Percentiles rank a stretch among this genome's conserved stretches.
Conservation (phyloP, 2,329 filamentous ascomycete genomes). For the Arthrobotrys musiformis region DNA sequence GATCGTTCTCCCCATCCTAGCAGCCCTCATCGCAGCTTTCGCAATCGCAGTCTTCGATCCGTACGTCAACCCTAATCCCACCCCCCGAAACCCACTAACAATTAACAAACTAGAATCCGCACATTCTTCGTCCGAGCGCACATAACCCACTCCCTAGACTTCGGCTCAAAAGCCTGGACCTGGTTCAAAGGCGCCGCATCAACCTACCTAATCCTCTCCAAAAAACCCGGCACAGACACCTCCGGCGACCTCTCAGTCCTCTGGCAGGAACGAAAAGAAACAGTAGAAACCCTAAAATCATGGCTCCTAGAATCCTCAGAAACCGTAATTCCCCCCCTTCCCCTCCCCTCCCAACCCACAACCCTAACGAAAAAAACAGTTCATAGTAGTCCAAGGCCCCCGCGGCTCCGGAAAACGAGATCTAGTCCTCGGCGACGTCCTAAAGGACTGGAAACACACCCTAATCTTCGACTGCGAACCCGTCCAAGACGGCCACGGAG, state of each 20-base stretch:
- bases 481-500: slow-evolving; percentile 88
- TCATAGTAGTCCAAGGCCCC: slow-evolving; percentile 82
- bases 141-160: slow-evolving; percentile 79
- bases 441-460: slow-evolving; percentile 79
- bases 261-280: slow-evolving; percentile 84
- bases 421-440: slow-evolving; percentile 83
- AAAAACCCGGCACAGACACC: slow-evolving; percentile 68
- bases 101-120: slow-evolving; percentile 77
- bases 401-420: slow-evolving; percentile 91
- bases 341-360: neutral
- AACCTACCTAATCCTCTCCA: slow-evolving; percentile 72
- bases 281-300: slow-evolving; percentile 82
- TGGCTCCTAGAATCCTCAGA: slow-evolving; percentile 90
- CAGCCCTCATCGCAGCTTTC: slow-evolving; percentile 81
- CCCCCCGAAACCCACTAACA: too few relatives aligned
- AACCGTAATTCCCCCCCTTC: slow-evolving; percentile 65
- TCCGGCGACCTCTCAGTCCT: slow-evolving; percentile 79
- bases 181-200: slow-evolving; percentile 82
- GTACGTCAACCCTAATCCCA: slow-evolving; percentile 58
- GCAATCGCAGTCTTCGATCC: slow-evolving; percentile 94
- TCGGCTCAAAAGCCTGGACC: slow-evolving; percentile 78
- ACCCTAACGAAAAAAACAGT: slow-evolving; percentile 17
- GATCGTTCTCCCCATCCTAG: slow-evolving; percentile 84
- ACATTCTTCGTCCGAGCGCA: slow-evolving; percentile 92
- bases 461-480: slow-evolving; percentile 92